Evolutionary conservation across 75 land plant species (phyloP).

Genomic region (Sequoiadendron giganteum): DNA sequence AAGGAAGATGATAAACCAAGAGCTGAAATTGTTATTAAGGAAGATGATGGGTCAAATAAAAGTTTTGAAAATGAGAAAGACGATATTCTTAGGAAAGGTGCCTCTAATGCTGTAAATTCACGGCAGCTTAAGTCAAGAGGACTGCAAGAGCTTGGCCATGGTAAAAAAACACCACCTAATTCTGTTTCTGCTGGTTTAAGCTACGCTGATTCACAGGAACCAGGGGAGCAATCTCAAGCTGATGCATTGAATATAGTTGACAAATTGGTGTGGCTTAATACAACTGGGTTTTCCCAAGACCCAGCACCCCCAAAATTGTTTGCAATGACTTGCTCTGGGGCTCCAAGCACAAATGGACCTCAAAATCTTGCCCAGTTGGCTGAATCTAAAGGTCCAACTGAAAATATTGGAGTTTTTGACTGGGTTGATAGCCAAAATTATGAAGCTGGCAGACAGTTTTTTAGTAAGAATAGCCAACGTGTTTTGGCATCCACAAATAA

Average conservation of each 20-base stretch:
- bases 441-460: conserved; percentile 34
- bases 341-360: conserved; percentile 22
- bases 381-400: conserved; percentile 17
- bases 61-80: not conserved
- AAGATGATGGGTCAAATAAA: not conserved
- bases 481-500: not conserved
- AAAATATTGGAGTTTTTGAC: conserved; percentile 33
- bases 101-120: not conserved
- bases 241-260: conserved; percentile 65
- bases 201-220: conserved; percentile 66
- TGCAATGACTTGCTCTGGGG: conserved; percentile 13
- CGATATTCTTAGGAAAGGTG: not conserved
- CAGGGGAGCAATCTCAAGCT: conserved; percentile 64
- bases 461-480: conserved; percentile 10
- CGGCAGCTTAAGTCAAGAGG: not conserved
- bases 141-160: not conserved
- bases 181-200: conserved; percentile 45
- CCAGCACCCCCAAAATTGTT: conserved; percentile 15
- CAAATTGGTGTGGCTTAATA: conserved; percentile 40
- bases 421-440: conserved; percentile 50
- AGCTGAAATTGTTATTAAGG: conserved; percentile 1
- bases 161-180: not conserved
- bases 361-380: conserved; percentile 38
- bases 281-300: conserved; percentile 30
- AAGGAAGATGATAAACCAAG: conserved; percentile 7